These are phyloP conservation scores for Ophiognomonia clavigignenti-juglandacearum DNA, from an alignment of 2,329 filamentous ascomycete species.

Conservation along the genomic window DNA sequence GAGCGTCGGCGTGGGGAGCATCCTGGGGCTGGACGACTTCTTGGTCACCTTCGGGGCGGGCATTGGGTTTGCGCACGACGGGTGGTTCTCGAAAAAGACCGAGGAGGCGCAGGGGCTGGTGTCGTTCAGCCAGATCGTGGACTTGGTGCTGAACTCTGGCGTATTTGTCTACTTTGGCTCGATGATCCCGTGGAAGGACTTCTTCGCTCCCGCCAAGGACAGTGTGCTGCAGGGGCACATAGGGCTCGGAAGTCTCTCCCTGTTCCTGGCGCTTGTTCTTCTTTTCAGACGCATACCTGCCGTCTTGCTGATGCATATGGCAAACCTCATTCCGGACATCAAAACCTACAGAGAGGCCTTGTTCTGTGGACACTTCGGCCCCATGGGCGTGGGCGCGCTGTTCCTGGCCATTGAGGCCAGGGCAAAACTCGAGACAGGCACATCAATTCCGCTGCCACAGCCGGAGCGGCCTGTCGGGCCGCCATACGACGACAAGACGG, in stretches of 20 bases:
- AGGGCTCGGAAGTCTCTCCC: constrained; percentile 18
- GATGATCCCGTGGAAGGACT: constrained; percentile 21
- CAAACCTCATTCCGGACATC: constrained; percentile 16
- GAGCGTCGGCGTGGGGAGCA: constrained; percentile 21
- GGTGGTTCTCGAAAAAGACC: constrained; percentile 15
- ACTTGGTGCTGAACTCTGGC: constrained; percentile 22
- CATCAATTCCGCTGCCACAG: constrained; percentile 2
- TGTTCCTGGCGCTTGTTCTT: constrained; percentile 19
- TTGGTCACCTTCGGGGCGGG: constrained; percentile 25
- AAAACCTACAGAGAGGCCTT: constrained; percentile 18
- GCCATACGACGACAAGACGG: constrained; percentile 3
- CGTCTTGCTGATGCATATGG: constrained; percentile 16
- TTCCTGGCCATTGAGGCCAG: constrained; percentile 19
- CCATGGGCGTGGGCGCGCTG: constrained; percentile 24
- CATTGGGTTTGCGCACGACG: constrained; percentile 11
- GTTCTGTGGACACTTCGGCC: constrained; percentile 25
- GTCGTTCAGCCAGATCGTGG: constrained; percentile 19
- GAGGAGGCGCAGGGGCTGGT: constrained; percentile 18
- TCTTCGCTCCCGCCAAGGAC: background rate
- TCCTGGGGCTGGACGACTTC: constrained; percentile 23
- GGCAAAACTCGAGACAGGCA: constrained; percentile 11
- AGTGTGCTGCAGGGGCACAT: constrained; percentile 1
- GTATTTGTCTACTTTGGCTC: constrained; percentile 24
- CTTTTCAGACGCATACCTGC: constrained; percentile 19
- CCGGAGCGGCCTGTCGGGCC: background rate